Percentiles rank a stretch among this genome's conserved stretches.
Evolutionary conservation across 2,329 filamentous ascomycete species (phyloP).

Genomic region (Colletotrichum abscissum): DNA sequence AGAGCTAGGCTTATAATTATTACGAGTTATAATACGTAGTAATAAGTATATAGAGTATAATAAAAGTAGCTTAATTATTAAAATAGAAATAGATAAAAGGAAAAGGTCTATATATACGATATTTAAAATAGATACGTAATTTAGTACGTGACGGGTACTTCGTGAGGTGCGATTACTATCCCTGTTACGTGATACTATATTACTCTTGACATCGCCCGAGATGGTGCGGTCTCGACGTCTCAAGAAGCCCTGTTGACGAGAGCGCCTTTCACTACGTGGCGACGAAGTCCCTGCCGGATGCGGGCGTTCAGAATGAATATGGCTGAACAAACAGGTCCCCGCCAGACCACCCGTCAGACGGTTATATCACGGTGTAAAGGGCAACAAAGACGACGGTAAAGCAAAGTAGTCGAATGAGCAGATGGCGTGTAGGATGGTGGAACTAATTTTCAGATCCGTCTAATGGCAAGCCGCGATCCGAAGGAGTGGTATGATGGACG

Average conservation of each 20-base stretch:
- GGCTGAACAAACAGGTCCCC: background rate
- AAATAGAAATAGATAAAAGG: too few relatives aligned
- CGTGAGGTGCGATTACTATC: too few relatives aligned
- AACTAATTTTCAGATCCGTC: slow-evolving; percentile 16
- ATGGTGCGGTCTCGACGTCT: background rate
- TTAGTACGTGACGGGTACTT: too few relatives aligned
- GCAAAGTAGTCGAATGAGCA: slow-evolving; percentile 4
- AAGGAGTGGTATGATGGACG: slow-evolving; percentile 14
- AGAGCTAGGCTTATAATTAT: too few relatives aligned
- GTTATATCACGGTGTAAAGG: too few relatives aligned
- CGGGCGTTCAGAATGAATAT: background rate
- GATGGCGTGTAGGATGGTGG: background rate
- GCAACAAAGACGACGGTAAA: slow-evolving; percentile 10
- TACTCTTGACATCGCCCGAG: background rate
- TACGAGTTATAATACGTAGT: too few relatives aligned
- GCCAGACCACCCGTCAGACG: background rate
- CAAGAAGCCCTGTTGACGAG: background rate
- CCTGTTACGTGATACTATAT: too few relatives aligned
- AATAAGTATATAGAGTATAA: too few relatives aligned
- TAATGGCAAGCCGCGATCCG: slow-evolving; percentile 23
- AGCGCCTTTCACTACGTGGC: background rate
- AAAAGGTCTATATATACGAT: too few relatives aligned
- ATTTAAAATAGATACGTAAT: too few relatives aligned
- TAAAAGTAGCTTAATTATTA: too few relatives aligned
- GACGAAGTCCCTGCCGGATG: slow-evolving; percentile 9